phyloP scores from a whole-genome alignment of 805 yeast species.

The Candida awuae region DNA sequence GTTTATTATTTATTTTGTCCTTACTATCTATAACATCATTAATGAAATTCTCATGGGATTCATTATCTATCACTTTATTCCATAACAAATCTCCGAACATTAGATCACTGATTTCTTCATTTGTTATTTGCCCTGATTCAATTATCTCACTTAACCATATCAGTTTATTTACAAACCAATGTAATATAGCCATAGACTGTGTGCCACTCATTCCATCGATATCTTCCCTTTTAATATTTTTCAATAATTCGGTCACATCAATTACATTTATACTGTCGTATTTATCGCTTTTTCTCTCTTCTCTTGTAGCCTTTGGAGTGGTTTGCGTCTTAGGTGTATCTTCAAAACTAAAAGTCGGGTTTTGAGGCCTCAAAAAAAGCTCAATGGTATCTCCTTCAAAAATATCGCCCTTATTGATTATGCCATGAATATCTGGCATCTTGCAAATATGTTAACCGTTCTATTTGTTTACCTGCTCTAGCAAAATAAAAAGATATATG shows the following conservation, averaged over 20 bases:
- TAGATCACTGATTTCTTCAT: slow-evolving; percentile 12
- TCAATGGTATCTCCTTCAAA: too few relatives aligned
- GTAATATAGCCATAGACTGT: slow-evolving; percentile 26
- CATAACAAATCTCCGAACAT: slow-evolving; percentile 12
- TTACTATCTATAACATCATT: slow-evolving; percentile 1
- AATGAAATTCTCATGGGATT: background rate
- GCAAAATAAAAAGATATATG: too few relatives aligned
- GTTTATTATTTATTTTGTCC: background rate
- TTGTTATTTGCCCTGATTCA: slow-evolving; percentile 1
- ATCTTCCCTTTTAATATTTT: slow-evolving; percentile 16
- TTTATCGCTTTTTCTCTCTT: slow-evolving; percentile 5
- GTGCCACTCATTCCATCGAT: slow-evolving; percentile 20
- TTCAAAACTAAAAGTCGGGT: too few relatives aligned
- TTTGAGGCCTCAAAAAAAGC: too few relatives aligned
- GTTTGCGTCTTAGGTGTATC: slow-evolving; percentile 13
- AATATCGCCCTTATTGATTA: too few relatives aligned
- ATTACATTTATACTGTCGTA: slow-evolving; percentile 10
- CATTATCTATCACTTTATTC: slow-evolving; percentile 1
- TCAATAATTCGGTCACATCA: slow-evolving; percentile 29
- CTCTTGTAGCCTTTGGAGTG: slow-evolving; percentile 11
- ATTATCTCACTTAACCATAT: slow-evolving; percentile 12
- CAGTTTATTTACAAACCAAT: slow-evolving; percentile 22
- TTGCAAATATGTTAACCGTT: too few relatives aligned
- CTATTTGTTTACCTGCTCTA: too few relatives aligned
- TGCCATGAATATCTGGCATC: too few relatives aligned